Evolutionary conservation across 495 filamentous ascomycete genomes (phyloP).

Genomic region (Penicillium goetzii): DNA sequence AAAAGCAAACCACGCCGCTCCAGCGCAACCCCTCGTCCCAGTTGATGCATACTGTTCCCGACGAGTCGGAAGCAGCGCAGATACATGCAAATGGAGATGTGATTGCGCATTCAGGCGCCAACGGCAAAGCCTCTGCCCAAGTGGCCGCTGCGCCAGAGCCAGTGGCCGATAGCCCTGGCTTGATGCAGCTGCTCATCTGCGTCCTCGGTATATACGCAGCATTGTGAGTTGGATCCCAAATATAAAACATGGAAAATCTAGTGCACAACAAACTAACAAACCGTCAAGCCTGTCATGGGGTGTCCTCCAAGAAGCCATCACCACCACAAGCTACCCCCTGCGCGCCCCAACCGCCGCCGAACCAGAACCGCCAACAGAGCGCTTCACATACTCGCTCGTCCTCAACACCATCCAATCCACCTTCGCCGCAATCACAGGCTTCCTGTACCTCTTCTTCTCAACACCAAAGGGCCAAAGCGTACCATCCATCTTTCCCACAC

Average conservation of each 20-base stretch:
- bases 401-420: slow-evolving; percentile 94
- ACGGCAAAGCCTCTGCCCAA: slow-evolving; percentile 45
- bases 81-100: slow-evolving; percentile 37
- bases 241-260: not conserved
- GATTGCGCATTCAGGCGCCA: slow-evolving; percentile 26
- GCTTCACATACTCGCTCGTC: slow-evolving; percentile 91
- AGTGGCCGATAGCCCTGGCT: slow-evolving; percentile 49
- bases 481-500: slow-evolving; percentile 73
- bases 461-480: slow-evolving; percentile 59
- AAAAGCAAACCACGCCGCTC: slow-evolving; percentile 69
- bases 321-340: slow-evolving; percentile 79
- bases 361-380: slow-evolving; percentile 59
- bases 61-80: slow-evolving; percentile 31
- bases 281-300: slow-evolving; percentile 85
- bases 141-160: slow-evolving; percentile 31
- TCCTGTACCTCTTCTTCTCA: slow-evolving; percentile 74
- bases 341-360: slow-evolving; percentile 42
- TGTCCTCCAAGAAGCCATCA: slow-evolving; percentile 95
- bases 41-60: slow-evolving; percentile 50
- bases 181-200: slow-evolving; percentile 79
- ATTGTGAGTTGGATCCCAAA: slow-evolving; percentile 67
- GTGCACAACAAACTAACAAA: slow-evolving; percentile 21
- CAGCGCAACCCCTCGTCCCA: slow-evolving; percentile 69
- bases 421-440: slow-evolving; percentile 81
- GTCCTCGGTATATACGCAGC: slow-evolving; percentile 93